A percentile compares a stretch with the other conserved stretches of the same genome.
Evolutionary conservation across 495 filamentous ascomycete species (phyloP).

Genomic region (Margaritispora aquatica): DNA sequence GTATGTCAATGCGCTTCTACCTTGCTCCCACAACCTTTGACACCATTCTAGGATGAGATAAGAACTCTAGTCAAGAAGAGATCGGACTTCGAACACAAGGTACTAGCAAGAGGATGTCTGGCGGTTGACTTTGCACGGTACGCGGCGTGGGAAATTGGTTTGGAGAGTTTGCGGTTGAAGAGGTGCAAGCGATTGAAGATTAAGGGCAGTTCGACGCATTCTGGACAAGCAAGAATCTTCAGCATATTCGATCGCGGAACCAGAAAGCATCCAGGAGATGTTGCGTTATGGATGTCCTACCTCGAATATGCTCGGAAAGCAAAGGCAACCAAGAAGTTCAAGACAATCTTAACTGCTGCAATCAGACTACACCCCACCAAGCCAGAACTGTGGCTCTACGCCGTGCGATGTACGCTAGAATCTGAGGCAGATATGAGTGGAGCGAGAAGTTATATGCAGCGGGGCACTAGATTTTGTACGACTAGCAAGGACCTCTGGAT

Average conservation of each 20-base stretch:
- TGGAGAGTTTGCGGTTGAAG: conserved; percentile 76
- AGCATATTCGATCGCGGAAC: conserved; percentile 84
- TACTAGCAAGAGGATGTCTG: conserved; percentile 72
- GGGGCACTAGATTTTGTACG: conserved; percentile 83
- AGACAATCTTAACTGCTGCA: conserved; percentile 66
- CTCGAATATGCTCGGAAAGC: conserved; percentile 72
- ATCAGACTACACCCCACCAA: conserved; percentile 81
- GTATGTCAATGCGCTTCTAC: conserved; percentile 32
- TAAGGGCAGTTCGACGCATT: conserved; percentile 50
- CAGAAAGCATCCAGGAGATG: conserved; percentile 73
- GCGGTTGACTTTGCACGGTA: conserved; percentile 79
- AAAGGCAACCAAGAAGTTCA: conserved; percentile 73
- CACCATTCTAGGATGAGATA: conserved; percentile 66
- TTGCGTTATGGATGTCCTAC: conserved; percentile 88
- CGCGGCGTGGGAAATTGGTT: conserved; percentile 83
- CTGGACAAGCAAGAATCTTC: conserved; percentile 76
- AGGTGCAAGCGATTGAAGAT: conserved; percentile 74
- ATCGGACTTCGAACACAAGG: conserved; percentile 86
- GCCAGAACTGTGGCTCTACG: conserved; percentile 80
- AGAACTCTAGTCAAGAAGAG: conserved; percentile 78
- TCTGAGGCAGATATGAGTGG: conserved; percentile 75
- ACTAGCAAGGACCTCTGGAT: conserved; percentile 68
- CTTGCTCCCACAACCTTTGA: not conserved
- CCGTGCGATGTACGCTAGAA: conserved; percentile 70
- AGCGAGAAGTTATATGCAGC: conserved; percentile 79